phyloP scores from a whole-genome alignment of 495 filamentous ascomycete species.

The Daldinia loculata region DNA sequence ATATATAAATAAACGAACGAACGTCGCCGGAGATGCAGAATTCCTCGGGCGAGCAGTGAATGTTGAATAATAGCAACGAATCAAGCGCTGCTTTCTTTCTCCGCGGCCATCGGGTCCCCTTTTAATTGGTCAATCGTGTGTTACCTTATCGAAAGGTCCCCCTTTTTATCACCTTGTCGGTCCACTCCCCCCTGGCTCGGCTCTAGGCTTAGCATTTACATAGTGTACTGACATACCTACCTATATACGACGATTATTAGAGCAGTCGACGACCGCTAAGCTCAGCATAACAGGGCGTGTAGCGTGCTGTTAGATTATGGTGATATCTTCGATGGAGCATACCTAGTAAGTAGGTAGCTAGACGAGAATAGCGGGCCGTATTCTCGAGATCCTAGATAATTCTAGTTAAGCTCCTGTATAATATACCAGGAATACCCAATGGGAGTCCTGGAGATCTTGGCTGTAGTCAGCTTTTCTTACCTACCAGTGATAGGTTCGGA shows the following conservation, averaged over 20 bases:
- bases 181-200: not conserved
- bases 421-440: slow-evolving; percentile 22
- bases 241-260: not conserved
- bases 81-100: slow-evolving; percentile 20
- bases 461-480: slow-evolving; percentile 29
- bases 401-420: not conserved
- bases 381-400: not conserved
- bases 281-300: too few relatives aligned
- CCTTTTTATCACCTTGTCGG: not conserved
- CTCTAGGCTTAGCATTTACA: too few relatives aligned
- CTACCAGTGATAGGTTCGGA: slow-evolving; percentile 29
- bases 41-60: slow-evolving; percentile 10
- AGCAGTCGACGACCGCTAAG: too few relatives aligned
- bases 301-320: not conserved
- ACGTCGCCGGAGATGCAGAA: slow-evolving; percentile 30
- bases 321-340: not conserved
- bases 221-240: not conserved
- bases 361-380: not conserved
- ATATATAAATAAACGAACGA: not conserved
- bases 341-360: too few relatives aligned
- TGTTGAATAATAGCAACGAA: slow-evolving; percentile 6
- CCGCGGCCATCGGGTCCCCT: slow-evolving; percentile 16
- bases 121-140: slow-evolving; percentile 19
- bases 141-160: slow-evolving; percentile 24
- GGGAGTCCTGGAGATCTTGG: slow-evolving; percentile 19